Percentiles rank a stretch among this genome's conserved stretches.
These are phyloP conservation scores for Phytopythium mirpurense DNA, from an alignment of 352 stramenopile genomes.

Conservation along the genomic window DNA sequence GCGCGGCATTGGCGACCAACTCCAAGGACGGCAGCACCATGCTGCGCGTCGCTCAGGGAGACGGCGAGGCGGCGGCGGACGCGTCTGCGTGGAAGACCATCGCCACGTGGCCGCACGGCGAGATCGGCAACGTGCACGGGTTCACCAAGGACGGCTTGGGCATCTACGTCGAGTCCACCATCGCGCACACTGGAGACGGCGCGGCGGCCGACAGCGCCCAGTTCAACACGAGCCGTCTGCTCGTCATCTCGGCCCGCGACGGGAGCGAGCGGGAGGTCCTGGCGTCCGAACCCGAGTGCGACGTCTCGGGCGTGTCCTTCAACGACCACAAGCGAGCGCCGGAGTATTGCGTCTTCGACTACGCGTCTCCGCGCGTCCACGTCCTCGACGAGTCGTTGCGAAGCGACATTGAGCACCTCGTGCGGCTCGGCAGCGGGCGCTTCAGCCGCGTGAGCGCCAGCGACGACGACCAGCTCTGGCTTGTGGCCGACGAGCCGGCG, in stretches of 20 bases:
- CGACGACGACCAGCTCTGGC: slow-evolving; percentile 56
- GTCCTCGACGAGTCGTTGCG: slow-evolving; percentile 25
- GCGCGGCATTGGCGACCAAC: slow-evolving; percentile 9
- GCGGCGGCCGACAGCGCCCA: background rate
- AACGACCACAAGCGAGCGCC: slow-evolving; percentile 16
- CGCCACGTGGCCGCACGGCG: slow-evolving; percentile 30
- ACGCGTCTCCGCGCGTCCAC: slow-evolving; percentile 25
- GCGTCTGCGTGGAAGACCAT: slow-evolving; percentile 25
- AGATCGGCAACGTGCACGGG: slow-evolving; percentile 15
- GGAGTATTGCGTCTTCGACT: slow-evolving; percentile 30
- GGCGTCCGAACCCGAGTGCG: slow-evolving; percentile 19
- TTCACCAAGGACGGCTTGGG: slow-evolving; percentile 25
- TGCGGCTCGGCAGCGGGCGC: slow-evolving; percentile 10
- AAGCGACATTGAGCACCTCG: slow-evolving; percentile 22
- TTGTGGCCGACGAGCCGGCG: slow-evolving; percentile 53
- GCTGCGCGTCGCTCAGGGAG: slow-evolving; percentile 18
- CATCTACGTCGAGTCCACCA: slow-evolving; percentile 33
- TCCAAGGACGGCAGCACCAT: slow-evolving; percentile 17
- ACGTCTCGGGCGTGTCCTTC: slow-evolving; percentile 23
- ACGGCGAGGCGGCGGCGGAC: slow-evolving; percentile 8
- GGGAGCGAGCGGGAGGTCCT: slow-evolving; percentile 23
- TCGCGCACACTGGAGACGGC: slow-evolving; percentile 17
- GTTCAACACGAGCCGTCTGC: slow-evolving; percentile 31
- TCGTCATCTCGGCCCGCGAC: slow-evolving; percentile 31
- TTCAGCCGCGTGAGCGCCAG: slow-evolving; percentile 28